phyloP scores from a whole-genome alignment of 2,329 filamentous ascomycete species.

The Rutstroemia sydowiana region DNA sequence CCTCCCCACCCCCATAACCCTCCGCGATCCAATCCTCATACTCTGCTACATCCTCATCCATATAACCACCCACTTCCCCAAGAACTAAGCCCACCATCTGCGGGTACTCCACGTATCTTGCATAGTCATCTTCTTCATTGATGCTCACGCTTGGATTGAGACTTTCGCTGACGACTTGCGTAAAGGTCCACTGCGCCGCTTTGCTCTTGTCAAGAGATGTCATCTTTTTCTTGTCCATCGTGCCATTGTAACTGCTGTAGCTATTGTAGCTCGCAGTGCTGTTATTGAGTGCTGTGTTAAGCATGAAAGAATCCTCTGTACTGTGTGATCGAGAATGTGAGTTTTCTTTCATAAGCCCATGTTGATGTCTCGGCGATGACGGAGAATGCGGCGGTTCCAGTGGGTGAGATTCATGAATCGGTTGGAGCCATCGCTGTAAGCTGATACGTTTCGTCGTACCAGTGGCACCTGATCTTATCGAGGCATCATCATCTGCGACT shows the following conservation, averaged over 20 bases:
- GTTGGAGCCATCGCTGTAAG: conserved; percentile 56
- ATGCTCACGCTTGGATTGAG: conserved; percentile 74
- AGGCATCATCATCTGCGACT: conserved; percentile 32
- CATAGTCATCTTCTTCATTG: conserved; percentile 78
- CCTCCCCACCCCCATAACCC: conserved; percentile 49
- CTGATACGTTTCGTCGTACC: conserved; percentile 40
- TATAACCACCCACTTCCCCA: conserved; percentile 45
- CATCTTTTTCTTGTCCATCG: conserved; percentile 41
- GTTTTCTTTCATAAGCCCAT: conserved; percentile 50
- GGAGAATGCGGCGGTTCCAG: background rate
- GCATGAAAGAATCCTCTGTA: conserved; percentile 7
- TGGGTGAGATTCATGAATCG: conserved; percentile 30
- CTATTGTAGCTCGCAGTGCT: conserved; percentile 20
- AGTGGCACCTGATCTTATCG: conserved; percentile 35
- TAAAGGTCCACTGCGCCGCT: conserved; percentile 81
- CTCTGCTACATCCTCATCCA: conserved; percentile 56
- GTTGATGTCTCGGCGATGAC: conserved; percentile 13
- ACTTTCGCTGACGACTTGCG: conserved; percentile 76
- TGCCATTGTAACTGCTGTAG: conserved; percentile 12
- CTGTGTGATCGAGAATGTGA: conserved; percentile 7
- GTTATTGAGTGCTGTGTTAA: background rate
- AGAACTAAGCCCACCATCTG: conserved; percentile 80
- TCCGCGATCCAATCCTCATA: conserved; percentile 66
- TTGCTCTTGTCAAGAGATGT: conserved; percentile 68
- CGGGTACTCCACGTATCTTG: conserved; percentile 81